Conservation (phyloP, 208 protist genomes). For the Porcisia deanei region DNA sequence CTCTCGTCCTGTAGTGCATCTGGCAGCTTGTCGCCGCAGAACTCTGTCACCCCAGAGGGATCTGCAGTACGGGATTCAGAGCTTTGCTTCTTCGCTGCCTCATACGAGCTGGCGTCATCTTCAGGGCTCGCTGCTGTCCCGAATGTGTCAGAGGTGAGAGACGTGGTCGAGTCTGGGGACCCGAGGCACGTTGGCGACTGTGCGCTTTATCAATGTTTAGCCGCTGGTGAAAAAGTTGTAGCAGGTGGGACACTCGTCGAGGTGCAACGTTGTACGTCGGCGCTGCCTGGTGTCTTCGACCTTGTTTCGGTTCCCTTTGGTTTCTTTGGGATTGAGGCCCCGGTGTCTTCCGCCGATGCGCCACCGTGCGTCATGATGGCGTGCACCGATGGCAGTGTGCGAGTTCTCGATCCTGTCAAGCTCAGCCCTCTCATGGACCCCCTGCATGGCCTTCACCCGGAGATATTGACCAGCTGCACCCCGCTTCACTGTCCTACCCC, state of each 20-base stretch:
- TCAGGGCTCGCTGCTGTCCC: not conserved
- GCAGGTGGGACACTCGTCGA: not conserved
- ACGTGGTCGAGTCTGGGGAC: not conserved
- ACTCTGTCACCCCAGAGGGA: not conserved
- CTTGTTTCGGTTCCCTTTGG: slow-evolving; percentile 23
- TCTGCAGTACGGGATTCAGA: not conserved
- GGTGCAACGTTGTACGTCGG: not conserved
- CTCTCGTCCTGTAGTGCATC: not conserved
- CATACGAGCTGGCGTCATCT: not conserved
- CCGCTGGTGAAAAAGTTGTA: not conserved
- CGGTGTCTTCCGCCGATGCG: not conserved
- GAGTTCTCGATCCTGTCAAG: slow-evolving; percentile 33
- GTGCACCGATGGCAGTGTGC: slow-evolving; percentile 77
- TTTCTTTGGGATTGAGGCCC: slow-evolving; percentile 4
- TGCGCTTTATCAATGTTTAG: slow-evolving; percentile 7
- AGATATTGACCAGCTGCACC: slow-evolving; percentile 83
- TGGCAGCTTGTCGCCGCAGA: not conserved
- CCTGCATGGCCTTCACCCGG: slow-evolving; percentile 44
- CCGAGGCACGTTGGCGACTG: slow-evolving; percentile 26
- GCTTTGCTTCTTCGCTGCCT: slow-evolving; percentile 3
- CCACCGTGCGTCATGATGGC: slow-evolving; percentile 34
- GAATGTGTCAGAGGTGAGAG: not conserved
- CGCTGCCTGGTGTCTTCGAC: slow-evolving; percentile 78
- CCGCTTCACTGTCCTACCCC: slow-evolving; percentile 28
- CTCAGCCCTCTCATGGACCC: slow-evolving; percentile 19